These are phyloP conservation scores for Rhizoclosmatium sp. DNA, from an alignment of 192 early-diverging fungal genomes.

Conservation along the genomic window DNA sequence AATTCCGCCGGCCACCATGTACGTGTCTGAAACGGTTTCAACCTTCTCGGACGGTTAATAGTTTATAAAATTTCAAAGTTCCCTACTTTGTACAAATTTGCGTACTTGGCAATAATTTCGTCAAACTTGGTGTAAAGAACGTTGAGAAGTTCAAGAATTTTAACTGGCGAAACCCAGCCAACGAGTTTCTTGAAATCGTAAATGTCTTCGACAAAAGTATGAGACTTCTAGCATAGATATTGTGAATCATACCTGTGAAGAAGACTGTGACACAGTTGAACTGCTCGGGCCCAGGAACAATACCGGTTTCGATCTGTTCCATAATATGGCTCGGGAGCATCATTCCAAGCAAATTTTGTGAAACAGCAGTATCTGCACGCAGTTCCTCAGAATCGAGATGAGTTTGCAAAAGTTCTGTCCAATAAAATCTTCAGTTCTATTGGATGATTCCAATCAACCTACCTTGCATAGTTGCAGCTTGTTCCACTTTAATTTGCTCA, in stretches of 20 bases:
- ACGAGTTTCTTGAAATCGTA: conserved; percentile 33
- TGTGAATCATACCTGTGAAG: conserved; percentile 30
- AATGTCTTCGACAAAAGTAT: conserved; percentile 16
- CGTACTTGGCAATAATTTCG: conserved; percentile 32
- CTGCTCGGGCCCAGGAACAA: conserved; percentile 27
- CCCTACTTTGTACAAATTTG: conserved; percentile 33
- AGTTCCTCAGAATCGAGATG: conserved; percentile 35
- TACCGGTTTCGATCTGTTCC: conserved; percentile 36
- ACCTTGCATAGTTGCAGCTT: conserved; percentile 35
- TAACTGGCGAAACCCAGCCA: conserved; percentile 12
- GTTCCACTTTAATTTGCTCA: conserved; percentile 35
- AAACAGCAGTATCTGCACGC: conserved; percentile 26
- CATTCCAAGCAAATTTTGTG: conserved; percentile 40
- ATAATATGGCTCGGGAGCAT: conserved; percentile 42
- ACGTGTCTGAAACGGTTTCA: conserved; percentile 40
- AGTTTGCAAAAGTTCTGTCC: conserved; percentile 31
- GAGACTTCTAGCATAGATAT: neutral
- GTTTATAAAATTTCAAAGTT: neutral
- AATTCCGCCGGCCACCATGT: conserved; percentile 41
- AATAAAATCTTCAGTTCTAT: neutral
- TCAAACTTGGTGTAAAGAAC: conserved; percentile 38
- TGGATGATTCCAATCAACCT: neutral
- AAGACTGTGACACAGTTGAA: conserved; percentile 35
- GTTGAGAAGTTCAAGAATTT: conserved; percentile 36
- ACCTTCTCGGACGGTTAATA: conserved; percentile 10